phyloP scores from a whole-genome alignment of 2,329 filamentous ascomycete genomes.

The Hypoxylon sp. region DNA sequence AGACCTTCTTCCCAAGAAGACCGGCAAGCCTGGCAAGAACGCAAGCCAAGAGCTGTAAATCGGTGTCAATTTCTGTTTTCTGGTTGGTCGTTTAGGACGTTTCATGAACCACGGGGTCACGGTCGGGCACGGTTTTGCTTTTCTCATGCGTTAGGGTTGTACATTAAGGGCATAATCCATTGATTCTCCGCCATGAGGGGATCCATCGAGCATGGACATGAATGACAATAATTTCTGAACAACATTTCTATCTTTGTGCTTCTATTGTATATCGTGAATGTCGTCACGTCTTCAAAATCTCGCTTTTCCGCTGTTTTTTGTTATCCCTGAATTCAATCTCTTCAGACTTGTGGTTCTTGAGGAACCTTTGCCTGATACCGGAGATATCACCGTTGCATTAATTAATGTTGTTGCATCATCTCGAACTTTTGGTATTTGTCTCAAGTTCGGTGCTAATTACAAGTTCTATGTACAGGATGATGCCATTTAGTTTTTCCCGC shows the following conservation, averaged over 20 bases:
- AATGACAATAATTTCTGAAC: conserved; percentile 66
- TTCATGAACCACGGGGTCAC: conserved; percentile 84
- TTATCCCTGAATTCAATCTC: too few species aligned
- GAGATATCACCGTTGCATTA: too few species aligned
- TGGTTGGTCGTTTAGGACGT: conserved; percentile 71
- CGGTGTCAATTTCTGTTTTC: conserved; percentile 63
- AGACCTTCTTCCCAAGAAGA: conserved; percentile 99
- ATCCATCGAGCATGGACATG: conserved; percentile 72
- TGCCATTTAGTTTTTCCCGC: conserved; percentile 8
- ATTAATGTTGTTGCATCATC: too few species aligned
- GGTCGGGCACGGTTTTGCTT: conserved; percentile 77
- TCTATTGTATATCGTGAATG: too few species aligned
- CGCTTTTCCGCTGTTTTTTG: too few species aligned
- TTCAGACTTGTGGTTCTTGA: too few species aligned
- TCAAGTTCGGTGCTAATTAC: conserved; percentile 38
- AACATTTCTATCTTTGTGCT: too few species aligned
- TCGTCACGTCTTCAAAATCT: too few species aligned
- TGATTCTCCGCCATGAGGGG: too few species aligned
- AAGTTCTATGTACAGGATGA: conserved; percentile 49
- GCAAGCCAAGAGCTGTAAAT: conserved; percentile 93
- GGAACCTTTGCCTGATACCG: too few species aligned
- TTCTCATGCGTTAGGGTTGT: conserved; percentile 71
- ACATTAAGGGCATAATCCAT: conserved; percentile 70
- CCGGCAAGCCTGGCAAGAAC: conserved; percentile 90
- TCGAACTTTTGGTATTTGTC: background rate